Evolutionary conservation across 495 filamentous ascomycete genomes (phyloP), one percentile per base, ranked within the genome.

Genomic region (Penicillium riverlandense): DNA sequence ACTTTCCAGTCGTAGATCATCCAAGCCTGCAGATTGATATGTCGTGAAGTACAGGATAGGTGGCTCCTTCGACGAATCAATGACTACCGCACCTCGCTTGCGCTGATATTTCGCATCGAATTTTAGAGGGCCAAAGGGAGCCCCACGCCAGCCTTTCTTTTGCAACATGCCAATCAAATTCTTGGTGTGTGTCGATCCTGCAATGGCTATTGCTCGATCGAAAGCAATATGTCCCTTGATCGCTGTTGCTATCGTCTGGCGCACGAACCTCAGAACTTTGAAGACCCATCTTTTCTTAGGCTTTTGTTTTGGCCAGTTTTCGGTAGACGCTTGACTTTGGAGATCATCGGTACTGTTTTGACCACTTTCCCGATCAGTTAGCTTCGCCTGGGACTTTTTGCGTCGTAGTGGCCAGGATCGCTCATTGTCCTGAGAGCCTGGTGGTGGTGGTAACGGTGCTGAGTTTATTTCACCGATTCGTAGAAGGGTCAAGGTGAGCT

Each of bases 401-500:
- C 69, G 66, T n/a, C 52, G 48, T 14, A 50, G 53, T 32, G 52
- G 52, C 55, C 46, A 51, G n/a, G 32, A 37, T 7, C 45, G 48
- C 32, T 53, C 43, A n/a, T 50, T 51, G 33, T 60, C 49, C 16
- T 55, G 56, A 16, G 71, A 62, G 6, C 66, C 66, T 2, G 88
- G 86, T 0, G 88, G 84, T n/a, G 88, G 86, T 4, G 88, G 86
- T 0, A 95, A 62, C 0, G 89, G 88, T 0, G 86, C 78, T 41
- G 85, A 81, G 62, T 90, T 91, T 13, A 80, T 82, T 66, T 94
- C 89, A 40, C 88, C 87, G 42, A 90, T 81, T 32, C 90, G 84
- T 22, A 96, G 83, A 10, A 95, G 75, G 4, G 89, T 95, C 37
- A 95, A 62, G 0, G 88, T 86, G 11, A 95, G 72, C 51, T 94